A percentile compares a stretch with the other conserved stretches of the same genome.
phyloP scores from a whole-genome alignment of 176 grass and related monocot species.

The Avena eriantha region DNA sequence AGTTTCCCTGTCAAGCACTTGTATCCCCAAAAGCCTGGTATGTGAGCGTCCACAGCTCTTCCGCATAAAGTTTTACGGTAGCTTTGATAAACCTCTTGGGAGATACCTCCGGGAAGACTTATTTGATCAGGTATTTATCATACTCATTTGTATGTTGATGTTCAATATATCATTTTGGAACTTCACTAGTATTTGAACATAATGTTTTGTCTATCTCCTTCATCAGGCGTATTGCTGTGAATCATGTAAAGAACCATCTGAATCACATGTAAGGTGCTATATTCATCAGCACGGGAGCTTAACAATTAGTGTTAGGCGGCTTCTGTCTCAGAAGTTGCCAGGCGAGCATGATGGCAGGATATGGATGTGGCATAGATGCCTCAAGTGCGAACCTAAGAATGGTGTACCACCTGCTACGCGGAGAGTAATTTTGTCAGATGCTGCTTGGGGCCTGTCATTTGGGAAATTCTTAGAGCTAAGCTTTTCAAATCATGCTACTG shows the following conservation, averaged over 20 bases:
- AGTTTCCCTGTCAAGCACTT: constrained; percentile 89
- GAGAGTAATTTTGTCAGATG: constrained; percentile 90
- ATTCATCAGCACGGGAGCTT: constrained; percentile 90
- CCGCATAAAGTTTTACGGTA: constrained; percentile 95
- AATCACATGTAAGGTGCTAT: constrained; percentile 86
- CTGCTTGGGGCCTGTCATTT: constrained; percentile 92
- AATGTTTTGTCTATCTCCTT: constrained; percentile 20
- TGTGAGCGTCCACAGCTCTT: constrained; percentile 73
- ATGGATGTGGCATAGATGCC: constrained; percentile 99
- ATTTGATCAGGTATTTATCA: constrained; percentile 75
- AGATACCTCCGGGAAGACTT: constrained; percentile 90
- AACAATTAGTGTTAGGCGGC: constrained; percentile 72
- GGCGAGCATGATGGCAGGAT: constrained; percentile 88
- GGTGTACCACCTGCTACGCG: constrained; percentile 76
- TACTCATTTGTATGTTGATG: constrained; percentile 11
- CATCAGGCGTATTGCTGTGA: constrained; percentile 67
- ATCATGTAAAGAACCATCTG: constrained; percentile 77
- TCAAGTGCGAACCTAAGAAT: constrained; percentile 82
- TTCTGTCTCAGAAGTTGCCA: constrained; percentile 64
- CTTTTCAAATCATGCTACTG: constrained; percentile 88
- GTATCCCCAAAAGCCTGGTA: constrained; percentile 62
- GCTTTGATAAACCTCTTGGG: constrained; percentile 96
- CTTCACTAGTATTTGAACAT: constrained; percentile 29
- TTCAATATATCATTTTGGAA: neutral
- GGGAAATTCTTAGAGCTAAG: constrained; percentile 98